Percentiles rank a stretch among this genome's conserved stretches.
Evolutionary conservation across 192 early-diverging fungal species (phyloP).

Genomic region (Radiomyces spectabilis): DNA sequence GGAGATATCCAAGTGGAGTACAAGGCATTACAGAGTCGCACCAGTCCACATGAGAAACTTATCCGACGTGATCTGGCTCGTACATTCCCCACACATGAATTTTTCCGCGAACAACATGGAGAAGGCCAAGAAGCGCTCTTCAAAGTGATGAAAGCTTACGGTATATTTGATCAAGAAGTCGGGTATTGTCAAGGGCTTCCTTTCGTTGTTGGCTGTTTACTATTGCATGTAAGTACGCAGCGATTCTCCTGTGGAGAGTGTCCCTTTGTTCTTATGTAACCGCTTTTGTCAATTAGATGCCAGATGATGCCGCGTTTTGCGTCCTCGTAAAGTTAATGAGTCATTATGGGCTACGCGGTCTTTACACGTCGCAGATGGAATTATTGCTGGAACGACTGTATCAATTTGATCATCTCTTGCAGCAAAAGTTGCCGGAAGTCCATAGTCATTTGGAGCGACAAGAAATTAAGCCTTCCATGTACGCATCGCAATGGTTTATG

Average conservation of each 20-base stretch:
- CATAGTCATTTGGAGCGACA: slow-evolving; percentile 71
- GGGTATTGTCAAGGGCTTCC: slow-evolving; percentile 98
- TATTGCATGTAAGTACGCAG: slow-evolving; percentile 82
- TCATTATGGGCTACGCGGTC: slow-evolving; percentile 78
- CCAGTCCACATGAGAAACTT: slow-evolving; percentile 77
- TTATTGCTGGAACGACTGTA: slow-evolving; percentile 76
- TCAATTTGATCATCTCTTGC: slow-evolving; percentile 86
- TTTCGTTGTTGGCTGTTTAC: slow-evolving; percentile 84
- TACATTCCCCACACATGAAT: slow-evolving; percentile 83
- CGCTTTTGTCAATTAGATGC: slow-evolving; percentile 58
- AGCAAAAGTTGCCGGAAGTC: slow-evolving; percentile 73
- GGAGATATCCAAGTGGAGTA: slow-evolving; percentile 68
- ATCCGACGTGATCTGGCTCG: slow-evolving; percentile 85
- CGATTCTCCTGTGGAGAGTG: too few species aligned
- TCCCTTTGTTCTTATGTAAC: too few species aligned
- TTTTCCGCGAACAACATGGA: slow-evolving; percentile 57
- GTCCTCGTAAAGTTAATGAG: slow-evolving; percentile 86
- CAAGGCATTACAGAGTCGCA: slow-evolving; percentile 55
- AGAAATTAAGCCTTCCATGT: slow-evolving; percentile 87
- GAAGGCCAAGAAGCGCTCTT: slow-evolving; percentile 80
- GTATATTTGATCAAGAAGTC: slow-evolving; percentile 84
- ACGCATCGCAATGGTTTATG: slow-evolving; percentile 98
- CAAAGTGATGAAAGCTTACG: slow-evolving; percentile 91
- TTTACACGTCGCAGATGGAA: slow-evolving; percentile 86
- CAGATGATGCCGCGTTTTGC: slow-evolving; percentile 95